phyloP scores from a whole-genome alignment of 129 eudicot genomes.

The Artemisia argyi region DNA sequence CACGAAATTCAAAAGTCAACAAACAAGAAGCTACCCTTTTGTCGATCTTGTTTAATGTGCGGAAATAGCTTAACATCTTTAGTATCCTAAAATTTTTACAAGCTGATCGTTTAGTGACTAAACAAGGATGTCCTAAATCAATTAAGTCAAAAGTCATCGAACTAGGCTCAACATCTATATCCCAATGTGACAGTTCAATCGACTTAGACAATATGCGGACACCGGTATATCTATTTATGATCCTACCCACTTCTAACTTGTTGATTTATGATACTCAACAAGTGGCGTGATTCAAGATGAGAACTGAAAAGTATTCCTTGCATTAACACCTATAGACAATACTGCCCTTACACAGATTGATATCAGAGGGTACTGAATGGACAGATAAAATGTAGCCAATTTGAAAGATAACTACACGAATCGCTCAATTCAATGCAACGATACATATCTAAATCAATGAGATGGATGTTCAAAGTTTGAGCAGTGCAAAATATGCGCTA shows the following conservation, averaged over 20 bases:
- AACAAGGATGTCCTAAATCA: too few relatives aligned
- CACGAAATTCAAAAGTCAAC: neutral
- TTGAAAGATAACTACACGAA: conserved; percentile 26
- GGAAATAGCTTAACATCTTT: too few relatives aligned
- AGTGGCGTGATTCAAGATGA: conserved; percentile 34
- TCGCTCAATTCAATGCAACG: conserved; percentile 37
- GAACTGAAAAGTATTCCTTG: conserved; percentile 32
- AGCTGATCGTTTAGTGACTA: too few relatives aligned
- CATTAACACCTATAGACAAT: conserved; percentile 32
- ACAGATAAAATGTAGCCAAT: conserved; percentile 28
- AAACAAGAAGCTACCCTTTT: conserved; percentile 5
- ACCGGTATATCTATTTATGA: conserved; percentile 33
- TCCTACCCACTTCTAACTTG: conserved; percentile 42
- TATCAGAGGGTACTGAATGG: conserved; percentile 31
- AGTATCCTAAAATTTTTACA: too few relatives aligned
- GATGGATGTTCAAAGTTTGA: conserved; percentile 30
- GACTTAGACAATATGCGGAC: conserved; percentile 21
- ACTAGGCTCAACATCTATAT: conserved; percentile 1
- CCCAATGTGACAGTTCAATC: conserved; percentile 16
- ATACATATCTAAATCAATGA: conserved; percentile 46
- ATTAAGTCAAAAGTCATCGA: neutral
- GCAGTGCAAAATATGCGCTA: conserved; percentile 36
- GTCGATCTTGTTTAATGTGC: too few relatives aligned
- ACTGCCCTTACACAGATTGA: conserved; percentile 33
- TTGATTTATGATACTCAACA: conserved; percentile 33